Base-by-base conservation (phyloP, 495 filamentous ascomycete genomes). In the Aspergillus bridgeri region DNA sequence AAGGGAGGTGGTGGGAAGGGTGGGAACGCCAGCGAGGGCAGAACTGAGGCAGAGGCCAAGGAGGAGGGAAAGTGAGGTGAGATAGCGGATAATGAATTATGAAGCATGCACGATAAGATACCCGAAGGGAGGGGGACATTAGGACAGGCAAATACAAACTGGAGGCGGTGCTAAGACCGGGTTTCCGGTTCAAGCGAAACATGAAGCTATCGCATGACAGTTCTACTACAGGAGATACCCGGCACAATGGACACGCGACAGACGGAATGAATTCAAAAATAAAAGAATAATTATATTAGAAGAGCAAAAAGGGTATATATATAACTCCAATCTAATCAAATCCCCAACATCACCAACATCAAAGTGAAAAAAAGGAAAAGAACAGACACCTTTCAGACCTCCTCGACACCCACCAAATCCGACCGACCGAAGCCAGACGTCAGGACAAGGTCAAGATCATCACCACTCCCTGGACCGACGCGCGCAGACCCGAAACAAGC, bases 401-500 rank as follows among this genome's bases (percentile, higher is more conserved):
- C 84, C 82, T 82, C 82, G 79, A 80, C 79, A 80, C 84, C 82
- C 83, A 83, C 82, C 80, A 82, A 75, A 74, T 69, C 75, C 74
- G 75, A 70, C 75, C 80, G 83, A 79, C 83, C 83, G 83, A 86
- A 86, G 78, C 79, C 81, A 74, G 78, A 78, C 71, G 58, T 70
- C 75, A 69, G 73, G 66, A 80, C 75, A 77, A 82, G 81, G 81
- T 80, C 64, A 83, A 88, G 85, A 87, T 88, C 78, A 89, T 89
- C 86, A 83, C 86, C 73, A 83, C 84, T 75, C 79, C 83, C 75
- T 84, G 75, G 67, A 79, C 78, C 58, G 73, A 61, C 54, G 65
- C 61, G 64, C 60, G 61, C 62, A 64, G 54, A 48, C 54, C 53
- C 45, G 42, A 48, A 62, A 63, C 60, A 67, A 60, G 50, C 53